These are phyloP conservation scores for Solanum pennellii DNA, from an alignment of 257 asterid genomes.

Conservation along the genomic window DNA sequence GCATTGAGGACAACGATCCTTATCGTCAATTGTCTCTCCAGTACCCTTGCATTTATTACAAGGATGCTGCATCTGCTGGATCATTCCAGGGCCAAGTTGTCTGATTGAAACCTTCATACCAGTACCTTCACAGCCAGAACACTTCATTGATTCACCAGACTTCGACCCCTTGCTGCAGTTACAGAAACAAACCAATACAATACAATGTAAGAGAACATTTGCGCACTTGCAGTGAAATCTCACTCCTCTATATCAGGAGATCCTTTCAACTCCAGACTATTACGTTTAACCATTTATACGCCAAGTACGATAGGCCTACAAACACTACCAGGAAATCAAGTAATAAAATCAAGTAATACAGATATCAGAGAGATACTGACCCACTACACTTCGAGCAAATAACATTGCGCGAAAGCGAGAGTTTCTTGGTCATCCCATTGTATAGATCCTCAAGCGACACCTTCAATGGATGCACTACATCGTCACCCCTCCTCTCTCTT, in stretches of 20 bases:
- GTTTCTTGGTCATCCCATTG: slow-evolving; percentile 48
- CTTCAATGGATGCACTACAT: slow-evolving; percentile 58
- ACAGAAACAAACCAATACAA: background rate
- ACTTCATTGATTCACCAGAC: slow-evolving; percentile 53
- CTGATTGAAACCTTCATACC: slow-evolving; percentile 62
- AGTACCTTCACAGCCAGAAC: slow-evolving; percentile 57
- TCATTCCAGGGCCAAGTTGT: slow-evolving; percentile 61
- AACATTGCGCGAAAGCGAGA: slow-evolving; percentile 51
- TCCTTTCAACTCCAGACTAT: background rate
- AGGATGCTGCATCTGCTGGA: slow-evolving; percentile 73
- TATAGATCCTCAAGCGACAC: slow-evolving; percentile 57
- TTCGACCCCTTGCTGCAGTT: slow-evolving; percentile 54
- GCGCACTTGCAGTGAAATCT: background rate
- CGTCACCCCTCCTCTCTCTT: slow-evolving; percentile 64
- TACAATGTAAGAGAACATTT: background rate
- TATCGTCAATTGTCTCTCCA: slow-evolving; percentile 52
- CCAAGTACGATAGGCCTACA: background rate
- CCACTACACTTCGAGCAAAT: slow-evolving; percentile 61
- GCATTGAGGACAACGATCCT: slow-evolving; percentile 56
- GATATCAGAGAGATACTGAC: slow-evolving; percentile 8
- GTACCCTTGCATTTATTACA: slow-evolving; percentile 67
- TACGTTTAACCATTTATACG: background rate
- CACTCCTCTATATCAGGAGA: background rate
- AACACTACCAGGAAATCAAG: background rate
- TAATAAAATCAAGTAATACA: background rate